phyloP scores from a whole-genome alignment of 1,284 basidiomycete genomes.

The Cerrena zonata region DNA sequence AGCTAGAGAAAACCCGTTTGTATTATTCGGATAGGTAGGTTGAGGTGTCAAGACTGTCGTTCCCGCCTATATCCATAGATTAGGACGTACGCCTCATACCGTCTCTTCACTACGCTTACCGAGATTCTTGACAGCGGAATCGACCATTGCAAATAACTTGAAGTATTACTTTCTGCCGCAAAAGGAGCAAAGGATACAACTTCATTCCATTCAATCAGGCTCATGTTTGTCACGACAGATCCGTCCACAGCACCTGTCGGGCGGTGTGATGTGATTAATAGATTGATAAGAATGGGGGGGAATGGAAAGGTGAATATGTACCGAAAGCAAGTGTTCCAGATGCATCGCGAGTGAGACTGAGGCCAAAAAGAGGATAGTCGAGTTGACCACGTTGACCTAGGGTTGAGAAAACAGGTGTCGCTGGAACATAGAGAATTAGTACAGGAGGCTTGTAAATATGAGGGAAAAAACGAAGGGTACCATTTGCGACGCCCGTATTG shows the following conservation, averaged over 20 bases:
- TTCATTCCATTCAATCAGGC: slow-evolving; percentile 62
- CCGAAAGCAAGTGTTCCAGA: slow-evolving; percentile 63
- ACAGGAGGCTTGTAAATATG: not conserved
- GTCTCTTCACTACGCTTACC: slow-evolving; percentile 32
- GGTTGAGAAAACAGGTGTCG: slow-evolving; percentile 58
- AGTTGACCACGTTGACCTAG: slow-evolving; percentile 58
- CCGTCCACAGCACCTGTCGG: slow-evolving; percentile 72
- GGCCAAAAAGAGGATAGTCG: slow-evolving; percentile 68
- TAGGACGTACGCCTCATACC: not conserved
- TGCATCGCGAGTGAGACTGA: slow-evolving; percentile 54
- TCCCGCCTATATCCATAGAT: slow-evolving; percentile 53
- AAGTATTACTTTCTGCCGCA: slow-evolving; percentile 43
- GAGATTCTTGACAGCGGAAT: slow-evolving; percentile 58
- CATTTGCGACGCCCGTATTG: slow-evolving; percentile 36
- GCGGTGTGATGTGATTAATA: slow-evolving; percentile 4
- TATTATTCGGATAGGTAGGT: slow-evolving; percentile 62
- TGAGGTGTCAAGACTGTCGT: slow-evolving; percentile 48
- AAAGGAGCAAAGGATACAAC: slow-evolving; percentile 70
- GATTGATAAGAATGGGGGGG: not conserved
- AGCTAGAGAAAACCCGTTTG: slow-evolving; percentile 55
- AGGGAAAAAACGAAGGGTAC: slow-evolving; percentile 29
- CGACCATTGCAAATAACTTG: slow-evolving; percentile 79
- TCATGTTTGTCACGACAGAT: slow-evolving; percentile 55
- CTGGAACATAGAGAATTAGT: slow-evolving; percentile 29
- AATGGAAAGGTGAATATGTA: slow-evolving; percentile 22